These are phyloP conservation scores for Yamadazyma dushanensis DNA, from an alignment of 1,139 yeast species.

Conservation along the genomic window DNA sequence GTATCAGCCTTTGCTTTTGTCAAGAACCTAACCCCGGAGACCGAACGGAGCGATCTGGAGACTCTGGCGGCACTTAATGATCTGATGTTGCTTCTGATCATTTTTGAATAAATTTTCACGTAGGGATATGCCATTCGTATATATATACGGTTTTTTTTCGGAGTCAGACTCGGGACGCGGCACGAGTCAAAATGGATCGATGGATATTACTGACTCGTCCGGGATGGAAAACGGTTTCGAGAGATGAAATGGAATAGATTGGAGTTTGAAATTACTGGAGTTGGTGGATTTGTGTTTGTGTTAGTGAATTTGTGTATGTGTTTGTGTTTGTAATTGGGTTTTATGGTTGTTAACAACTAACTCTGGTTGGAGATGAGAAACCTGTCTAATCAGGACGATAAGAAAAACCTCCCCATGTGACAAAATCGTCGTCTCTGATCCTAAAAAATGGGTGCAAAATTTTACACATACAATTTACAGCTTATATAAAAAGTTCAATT, in stretches of 20 bases:
- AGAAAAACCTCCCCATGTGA: constrained; percentile 1
- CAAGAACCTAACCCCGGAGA: neutral
- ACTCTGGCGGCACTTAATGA: constrained; percentile 1
- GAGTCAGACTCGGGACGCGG: constrained; percentile 2
- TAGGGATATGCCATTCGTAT: no score
- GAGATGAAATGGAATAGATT: neutral
- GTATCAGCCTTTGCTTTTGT: constrained; percentile 35
- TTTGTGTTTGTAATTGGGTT: neutral
- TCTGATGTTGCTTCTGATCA: constrained; percentile 7
- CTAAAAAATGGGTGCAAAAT: neutral
- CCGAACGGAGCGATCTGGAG: neutral
- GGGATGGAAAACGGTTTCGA: neutral
- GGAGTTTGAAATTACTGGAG: neutral
- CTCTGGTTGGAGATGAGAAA: neutral
- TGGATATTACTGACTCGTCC: neutral
- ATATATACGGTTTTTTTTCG: neutral
- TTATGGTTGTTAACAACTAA: no score
- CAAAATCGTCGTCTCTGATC: neutral
- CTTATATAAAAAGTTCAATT: constrained; percentile 1
- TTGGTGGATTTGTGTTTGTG: neutral
- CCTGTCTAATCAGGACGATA: neutral
- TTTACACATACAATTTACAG: neutral
- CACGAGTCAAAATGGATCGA: neutral
- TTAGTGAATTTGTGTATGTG: neutral
- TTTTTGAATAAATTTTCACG: neutral